These are phyloP conservation scores for Bipolaris cookei DNA, from an alignment of 2,329 filamentous ascomycete species.

Conservation along the genomic window DNA sequence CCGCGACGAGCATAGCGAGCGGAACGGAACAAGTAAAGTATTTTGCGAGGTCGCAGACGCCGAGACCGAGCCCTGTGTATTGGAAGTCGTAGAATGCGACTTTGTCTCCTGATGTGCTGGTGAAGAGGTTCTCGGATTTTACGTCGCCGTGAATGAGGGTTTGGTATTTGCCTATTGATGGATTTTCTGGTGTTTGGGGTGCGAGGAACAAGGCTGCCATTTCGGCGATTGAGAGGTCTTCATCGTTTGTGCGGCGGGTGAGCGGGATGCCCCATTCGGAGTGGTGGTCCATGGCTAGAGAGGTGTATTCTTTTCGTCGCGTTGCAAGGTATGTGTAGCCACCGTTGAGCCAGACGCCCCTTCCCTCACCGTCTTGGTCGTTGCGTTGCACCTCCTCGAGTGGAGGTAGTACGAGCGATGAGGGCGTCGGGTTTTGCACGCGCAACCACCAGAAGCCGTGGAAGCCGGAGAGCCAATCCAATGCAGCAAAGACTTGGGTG, in stretches of 20 bases:
- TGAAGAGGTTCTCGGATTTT: conserved; percentile 73
- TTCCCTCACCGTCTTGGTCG: conserved; percentile 25
- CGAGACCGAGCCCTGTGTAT: conserved; percentile 68
- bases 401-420: conserved; percentile 60
- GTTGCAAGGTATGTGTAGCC: conserved; percentile 74
- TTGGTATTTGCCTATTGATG: conserved; percentile 52
- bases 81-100: conserved; percentile 75
- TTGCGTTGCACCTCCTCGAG: conserved; percentile 58
- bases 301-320: conserved; percentile 61
- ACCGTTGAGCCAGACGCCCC: conserved; percentile 66
- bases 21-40: conserved; percentile 71
- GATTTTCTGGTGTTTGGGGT: conserved; percentile 43
- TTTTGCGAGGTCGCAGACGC: conserved; percentile 71
- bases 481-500: conserved; percentile 59
- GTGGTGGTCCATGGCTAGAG: conserved; percentile 54
- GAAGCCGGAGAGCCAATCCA: conserved; percentile 69
- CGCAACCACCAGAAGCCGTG: conserved; percentile 62
- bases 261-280: conserved; percentile 64
- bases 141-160: conserved; percentile 72
- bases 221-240: conserved; percentile 56
- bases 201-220: conserved; percentile 60
- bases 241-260: conserved; percentile 46
- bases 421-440: conserved; percentile 31
- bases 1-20: conserved; percentile 55
- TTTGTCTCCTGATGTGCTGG: conserved; percentile 54